phyloP scores from a whole-genome alignment of 768 basidiomycete species.

The Nevesoporus exiguus region DNA sequence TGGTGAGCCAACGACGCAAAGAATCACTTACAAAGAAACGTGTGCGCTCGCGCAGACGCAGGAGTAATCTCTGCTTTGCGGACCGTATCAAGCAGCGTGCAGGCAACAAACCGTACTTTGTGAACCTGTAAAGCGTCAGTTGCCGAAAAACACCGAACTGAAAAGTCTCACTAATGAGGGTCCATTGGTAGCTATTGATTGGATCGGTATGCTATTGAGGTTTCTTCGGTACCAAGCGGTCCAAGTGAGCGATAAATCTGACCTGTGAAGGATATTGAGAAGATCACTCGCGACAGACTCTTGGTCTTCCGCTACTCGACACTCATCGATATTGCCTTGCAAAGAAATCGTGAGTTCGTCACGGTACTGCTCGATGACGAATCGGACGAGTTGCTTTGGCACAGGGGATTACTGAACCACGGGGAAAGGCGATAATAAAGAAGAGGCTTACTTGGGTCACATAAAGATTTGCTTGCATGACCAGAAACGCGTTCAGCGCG shows the following conservation, averaged over 20 bases:
- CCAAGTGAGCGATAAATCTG: conserved; percentile 8
- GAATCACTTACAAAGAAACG: conserved; percentile 67
- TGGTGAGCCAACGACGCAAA: not conserved
- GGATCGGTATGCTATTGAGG: conserved; percentile 74
- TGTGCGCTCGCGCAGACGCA: conserved; percentile 78
- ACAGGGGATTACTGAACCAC: not conserved
- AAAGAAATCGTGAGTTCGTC: conserved; percentile 75
- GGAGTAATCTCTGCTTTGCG: conserved; percentile 77
- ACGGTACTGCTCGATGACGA: conserved; percentile 89
- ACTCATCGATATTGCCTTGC: conserved; percentile 62
- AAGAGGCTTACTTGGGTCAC: conserved; percentile 72
- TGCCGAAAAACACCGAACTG: not conserved
- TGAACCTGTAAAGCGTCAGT: conserved; percentile 53
- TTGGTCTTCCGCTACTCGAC: conserved; percentile 64
- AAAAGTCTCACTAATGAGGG: conserved; percentile 60
- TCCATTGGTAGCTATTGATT: conserved; percentile 87
- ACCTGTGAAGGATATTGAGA: conserved; percentile 82
- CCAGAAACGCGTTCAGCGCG: conserved; percentile 84
- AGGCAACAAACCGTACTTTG: conserved; percentile 92
- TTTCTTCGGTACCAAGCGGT: conserved; percentile 3
- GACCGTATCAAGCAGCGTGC: conserved; percentile 81
- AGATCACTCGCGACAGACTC: conserved; percentile 87
- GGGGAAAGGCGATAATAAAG: not conserved
- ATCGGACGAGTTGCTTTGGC: conserved; percentile 86
- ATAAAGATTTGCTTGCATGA: conserved; percentile 90